Base-by-base conservation (phyloP, 805 yeast species). In the Kodamaea laetipori region DNA sequence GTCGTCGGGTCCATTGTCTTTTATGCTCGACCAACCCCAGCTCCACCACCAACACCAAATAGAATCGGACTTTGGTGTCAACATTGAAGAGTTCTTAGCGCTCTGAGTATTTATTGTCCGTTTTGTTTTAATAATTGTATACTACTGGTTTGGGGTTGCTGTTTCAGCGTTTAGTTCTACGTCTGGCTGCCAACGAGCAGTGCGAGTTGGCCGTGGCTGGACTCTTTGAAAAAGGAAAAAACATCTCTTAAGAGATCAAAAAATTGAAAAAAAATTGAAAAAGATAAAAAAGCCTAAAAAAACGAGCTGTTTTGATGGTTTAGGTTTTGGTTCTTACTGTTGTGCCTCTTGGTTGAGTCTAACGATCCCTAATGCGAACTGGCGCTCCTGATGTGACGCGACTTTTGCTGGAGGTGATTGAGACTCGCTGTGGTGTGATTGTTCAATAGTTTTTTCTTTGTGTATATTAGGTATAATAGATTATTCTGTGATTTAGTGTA, bases 31-130 rank as follows among this genome's bases (percentile, higher is more conserved):
- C 40, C 45, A 41, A 30, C 45, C 39, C 19, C 45, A 41, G 19
- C 37, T 25, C 19, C 48, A 37, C 32, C 43, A 31, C 42, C 47
- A 39, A 24, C 39, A 23, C 28, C 44, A 36, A 34, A 41, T 34
- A 32, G 48, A 43, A 21, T 47, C 49, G 39, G 60, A 54, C 37
- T 42, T 43, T 31, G 48, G 49, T 28, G 48, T 61, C 38, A 57
- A 63, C 40, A 54, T 64, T 27, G 66, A 62, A 27, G 67, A 64
- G 45, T 64, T 58, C 45, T 63, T 64, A 52, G 57, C 64, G 35
- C 53, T 61, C 44, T 61, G 53, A 48, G 18, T 23, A 16, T 25
- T 11, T 19, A 26, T 37, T 53, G 53, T 45, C 44, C 36, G 41
- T 50, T 49, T 48, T 42, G 39, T 39, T 37, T 38, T 41, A 42